Percentiles rank a stretch among this genome's conserved stretches.
phyloP scores from a whole-genome alignment of 2,329 filamentous ascomycete species.

The Macrophomina phaseolina region DNA sequence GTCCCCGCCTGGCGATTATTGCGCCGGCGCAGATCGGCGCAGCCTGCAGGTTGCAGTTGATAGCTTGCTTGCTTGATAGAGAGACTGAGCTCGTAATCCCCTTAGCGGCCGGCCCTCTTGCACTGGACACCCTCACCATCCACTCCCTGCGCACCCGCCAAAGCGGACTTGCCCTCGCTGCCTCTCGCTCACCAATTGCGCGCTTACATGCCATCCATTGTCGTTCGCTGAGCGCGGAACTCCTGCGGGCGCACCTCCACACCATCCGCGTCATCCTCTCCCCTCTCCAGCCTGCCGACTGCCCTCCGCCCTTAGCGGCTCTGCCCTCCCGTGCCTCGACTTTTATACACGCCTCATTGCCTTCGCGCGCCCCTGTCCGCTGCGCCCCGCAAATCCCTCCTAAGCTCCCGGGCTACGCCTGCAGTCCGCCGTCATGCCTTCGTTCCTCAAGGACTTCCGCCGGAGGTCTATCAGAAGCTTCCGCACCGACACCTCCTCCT shows the following conservation, averaged over 20 bases:
- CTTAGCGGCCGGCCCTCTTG: constrained; percentile 24
- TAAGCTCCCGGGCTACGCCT: constrained; percentile 7
- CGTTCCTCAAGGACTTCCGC: constrained; percentile 78
- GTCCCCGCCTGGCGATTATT: constrained; percentile 25
- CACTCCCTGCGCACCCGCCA: constrained; percentile 6
- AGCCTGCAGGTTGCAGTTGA: constrained; percentile 22
- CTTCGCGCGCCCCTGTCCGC: background rate
- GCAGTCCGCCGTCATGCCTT: constrained; percentile 46
- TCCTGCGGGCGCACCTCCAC: constrained; percentile 12
- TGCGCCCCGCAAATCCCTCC: background rate
- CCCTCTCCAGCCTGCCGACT: constrained; percentile 4
- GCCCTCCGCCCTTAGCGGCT: constrained; percentile 7
- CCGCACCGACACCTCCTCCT: constrained; percentile 29
- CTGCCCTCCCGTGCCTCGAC: background rate
- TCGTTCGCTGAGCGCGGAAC: constrained; percentile 26
- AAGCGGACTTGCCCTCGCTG: background rate
- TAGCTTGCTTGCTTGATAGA: constrained; percentile 25
- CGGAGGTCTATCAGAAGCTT: constrained; percentile 76
- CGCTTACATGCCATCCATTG: constrained; percentile 24
- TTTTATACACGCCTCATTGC: background rate
- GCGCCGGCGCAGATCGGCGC: constrained; percentile 24
- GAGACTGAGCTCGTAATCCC: constrained; percentile 27
- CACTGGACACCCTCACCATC: constrained; percentile 16
- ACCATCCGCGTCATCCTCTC: constrained; percentile 22
- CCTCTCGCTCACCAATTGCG: constrained; percentile 16